Evolutionary conservation across 768 basidiomycete species (phyloP).

Genomic region (Calocybe indica): DNA sequence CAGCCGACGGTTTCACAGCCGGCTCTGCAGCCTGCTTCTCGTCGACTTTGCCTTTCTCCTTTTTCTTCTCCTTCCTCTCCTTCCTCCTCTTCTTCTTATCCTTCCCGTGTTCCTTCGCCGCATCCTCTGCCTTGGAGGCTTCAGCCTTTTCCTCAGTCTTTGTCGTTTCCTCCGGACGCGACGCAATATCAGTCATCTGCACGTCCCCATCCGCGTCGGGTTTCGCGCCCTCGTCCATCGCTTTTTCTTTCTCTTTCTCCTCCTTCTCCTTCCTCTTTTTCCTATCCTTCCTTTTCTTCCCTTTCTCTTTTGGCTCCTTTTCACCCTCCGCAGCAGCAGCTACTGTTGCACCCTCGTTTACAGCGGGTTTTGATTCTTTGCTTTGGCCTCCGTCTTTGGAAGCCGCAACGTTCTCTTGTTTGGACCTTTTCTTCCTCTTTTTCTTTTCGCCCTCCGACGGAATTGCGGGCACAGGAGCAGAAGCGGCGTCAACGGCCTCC

Average conservation of each 20-base stretch:
- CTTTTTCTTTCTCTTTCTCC: constrained; percentile 7
- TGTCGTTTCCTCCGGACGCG: too few relatives aligned
- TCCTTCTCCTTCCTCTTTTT: constrained; percentile 20
- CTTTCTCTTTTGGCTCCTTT: constrained; percentile 5
- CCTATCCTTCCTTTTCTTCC: constrained; percentile 11
- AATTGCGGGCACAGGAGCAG: too few relatives aligned
- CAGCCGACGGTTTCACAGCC: neutral
- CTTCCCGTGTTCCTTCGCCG: constrained; percentile 20
- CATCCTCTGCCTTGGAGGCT: constrained; percentile 10
- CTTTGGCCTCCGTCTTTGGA: too few relatives aligned
- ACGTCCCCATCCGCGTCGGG: constrained; percentile 10
- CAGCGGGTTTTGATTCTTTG: too few relatives aligned
- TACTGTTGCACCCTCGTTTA: too few relatives aligned
- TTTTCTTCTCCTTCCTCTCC: constrained; percentile 14
- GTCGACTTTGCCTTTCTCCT: constrained; percentile 13
- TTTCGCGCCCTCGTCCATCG: constrained; percentile 5
- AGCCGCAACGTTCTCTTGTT: too few relatives aligned
- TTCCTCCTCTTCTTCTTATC: constrained; percentile 27
- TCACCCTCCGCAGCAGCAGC: neutral
- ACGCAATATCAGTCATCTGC: too few relatives aligned
- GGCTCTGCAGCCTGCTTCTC: neutral
- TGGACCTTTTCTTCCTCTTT: too few relatives aligned
- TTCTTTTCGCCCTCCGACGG: too few relatives aligned
- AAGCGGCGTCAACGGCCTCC: neutral
- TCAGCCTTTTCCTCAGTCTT: too few relatives aligned